Evolutionary conservation across 805 yeast genomes (phyloP).

Genomic region (Wickerhamiella lipophila): DNA sequence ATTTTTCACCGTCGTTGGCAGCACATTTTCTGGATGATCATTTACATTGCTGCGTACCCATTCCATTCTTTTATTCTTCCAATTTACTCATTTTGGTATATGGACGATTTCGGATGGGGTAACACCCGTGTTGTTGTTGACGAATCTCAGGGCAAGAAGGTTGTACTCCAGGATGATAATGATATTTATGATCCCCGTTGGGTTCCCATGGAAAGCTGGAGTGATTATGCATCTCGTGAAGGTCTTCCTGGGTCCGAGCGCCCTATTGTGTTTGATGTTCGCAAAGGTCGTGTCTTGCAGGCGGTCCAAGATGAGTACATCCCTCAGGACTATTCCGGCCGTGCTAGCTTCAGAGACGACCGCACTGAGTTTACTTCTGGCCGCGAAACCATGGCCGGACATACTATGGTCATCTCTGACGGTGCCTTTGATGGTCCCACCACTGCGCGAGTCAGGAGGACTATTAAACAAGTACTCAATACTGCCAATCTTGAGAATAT

Average conservation of each 20-base stretch:
- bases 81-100: conserved; percentile 49
- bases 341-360: background rate
- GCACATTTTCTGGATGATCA: conserved; percentile 42
- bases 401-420: background rate
- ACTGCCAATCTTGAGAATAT: conserved; percentile 28
- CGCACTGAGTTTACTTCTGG: background rate
- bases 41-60: conserved; percentile 46
- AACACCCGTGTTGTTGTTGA: conserved; percentile 47
- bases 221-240: conserved; percentile 27
- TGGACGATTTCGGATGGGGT: conserved; percentile 56
- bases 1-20: conserved; percentile 35
- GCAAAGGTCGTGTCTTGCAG: conserved; percentile 26
- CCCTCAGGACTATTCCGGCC: conserved; percentile 2
- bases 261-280: conserved; percentile 26
- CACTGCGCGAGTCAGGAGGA: conserved; percentile 23
- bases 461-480: conserved; percentile 25
- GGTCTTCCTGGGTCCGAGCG: conserved; percentile 31
- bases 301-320: conserved; percentile 18
- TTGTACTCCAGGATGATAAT: conserved; percentile 26
- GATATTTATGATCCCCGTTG: conserved; percentile 29
- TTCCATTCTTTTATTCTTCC: conserved; percentile 51
- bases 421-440: conserved; percentile 22
- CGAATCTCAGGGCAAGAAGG: conserved; percentile 40
- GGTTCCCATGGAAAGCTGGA: conserved; percentile 32
- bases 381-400: conserved; percentile 4